A percentile compares a stretch with the other conserved stretches of the same genome.
Evolutionary conservation across 148 eudicot genomes (phyloP).

Genomic region (Agrostemma githago): DNA sequence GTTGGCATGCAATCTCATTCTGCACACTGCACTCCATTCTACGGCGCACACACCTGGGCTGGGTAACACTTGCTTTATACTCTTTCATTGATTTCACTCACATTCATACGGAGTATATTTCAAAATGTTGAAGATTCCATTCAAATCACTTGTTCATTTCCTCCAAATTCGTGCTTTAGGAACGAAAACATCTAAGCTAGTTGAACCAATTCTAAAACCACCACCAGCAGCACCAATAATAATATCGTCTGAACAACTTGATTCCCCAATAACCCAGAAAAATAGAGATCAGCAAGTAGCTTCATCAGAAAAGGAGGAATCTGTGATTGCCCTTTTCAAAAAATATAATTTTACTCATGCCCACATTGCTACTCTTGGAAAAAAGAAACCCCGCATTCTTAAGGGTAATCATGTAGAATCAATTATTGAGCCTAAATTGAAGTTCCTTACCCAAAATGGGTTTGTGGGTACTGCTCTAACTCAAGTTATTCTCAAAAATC

Average conservation of each 20-base stretch:
- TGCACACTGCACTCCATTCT: no score
- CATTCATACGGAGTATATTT: neutral
- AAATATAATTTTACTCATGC: conserved; percentile 17
- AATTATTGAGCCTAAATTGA: conserved; percentile 23
- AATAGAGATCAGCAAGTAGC: neutral
- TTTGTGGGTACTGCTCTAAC: conserved; percentile 9
- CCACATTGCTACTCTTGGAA: conserved; percentile 21
- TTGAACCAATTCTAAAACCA: neutral
- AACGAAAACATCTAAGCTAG: neutral
- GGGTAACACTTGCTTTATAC: no score
- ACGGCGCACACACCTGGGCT: no score
- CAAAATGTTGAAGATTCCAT: no score
- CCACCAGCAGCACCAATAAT: neutral
- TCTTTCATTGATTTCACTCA: neutral
- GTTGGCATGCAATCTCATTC: no score
- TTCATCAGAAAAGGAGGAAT: neutral
- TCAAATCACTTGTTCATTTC: neutral
- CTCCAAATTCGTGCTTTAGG: conserved; percentile 11
- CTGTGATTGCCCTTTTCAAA: conserved; percentile 21
- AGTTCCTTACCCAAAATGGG: conserved; percentile 16
- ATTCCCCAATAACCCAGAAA: neutral
- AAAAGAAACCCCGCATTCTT: conserved; percentile 10
- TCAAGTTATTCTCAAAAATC: conserved; percentile 5
- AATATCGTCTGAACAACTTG: neutral
- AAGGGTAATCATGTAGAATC: neutral